Evolutionary conservation across 2,329 filamentous ascomycete species (phyloP).

Genomic region (Apiospora phragmitis): DNA sequence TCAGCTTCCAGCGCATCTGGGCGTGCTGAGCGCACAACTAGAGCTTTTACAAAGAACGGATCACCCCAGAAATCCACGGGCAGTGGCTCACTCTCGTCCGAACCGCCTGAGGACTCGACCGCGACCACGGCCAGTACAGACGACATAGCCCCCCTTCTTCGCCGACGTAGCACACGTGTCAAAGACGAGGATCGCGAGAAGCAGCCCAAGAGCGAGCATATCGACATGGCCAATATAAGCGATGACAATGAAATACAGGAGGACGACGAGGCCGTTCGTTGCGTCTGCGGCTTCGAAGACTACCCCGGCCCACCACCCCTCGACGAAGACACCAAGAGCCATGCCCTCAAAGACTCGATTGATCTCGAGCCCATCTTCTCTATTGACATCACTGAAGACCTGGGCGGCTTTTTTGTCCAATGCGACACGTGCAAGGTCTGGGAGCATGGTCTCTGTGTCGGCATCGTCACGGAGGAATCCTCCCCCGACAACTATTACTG

Average conservation of each 20-base stretch:
- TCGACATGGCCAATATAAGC: conserved; percentile 52
- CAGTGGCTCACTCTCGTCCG: conserved; percentile 70
- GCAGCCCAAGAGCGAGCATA: conserved; percentile 40
- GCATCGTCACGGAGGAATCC: conserved; percentile 90
- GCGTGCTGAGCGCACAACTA: conserved; percentile 72
- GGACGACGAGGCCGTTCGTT: conserved; percentile 93
- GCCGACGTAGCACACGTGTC: conserved; percentile 72
- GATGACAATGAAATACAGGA: conserved; percentile 75
- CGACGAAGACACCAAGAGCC: conserved; percentile 51
- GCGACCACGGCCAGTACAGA: conserved; percentile 41
- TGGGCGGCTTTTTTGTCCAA: conserved; percentile 95
- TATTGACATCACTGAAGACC: conserved; percentile 74
- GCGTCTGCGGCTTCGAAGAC: conserved; percentile 91
- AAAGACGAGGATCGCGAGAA: conserved; percentile 62
- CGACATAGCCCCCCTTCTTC: conserved; percentile 70
- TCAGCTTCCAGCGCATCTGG: conserved; percentile 76
- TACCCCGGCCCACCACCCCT: conserved; percentile 81
- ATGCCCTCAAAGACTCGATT: conserved; percentile 55
- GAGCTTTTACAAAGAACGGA: conserved; percentile 69
- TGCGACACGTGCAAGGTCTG: conserved; percentile 98
- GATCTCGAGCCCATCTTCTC: conserved; percentile 58
- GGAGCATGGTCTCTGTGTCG: conserved; percentile 97
- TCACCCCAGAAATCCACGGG: conserved; percentile 77
- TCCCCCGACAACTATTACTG: conserved; percentile 95
- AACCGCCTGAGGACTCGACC: conserved; percentile 62